Conservation (phyloP, 2,329 filamentous ascomycete species). For the Xylaria digitata region DNA sequence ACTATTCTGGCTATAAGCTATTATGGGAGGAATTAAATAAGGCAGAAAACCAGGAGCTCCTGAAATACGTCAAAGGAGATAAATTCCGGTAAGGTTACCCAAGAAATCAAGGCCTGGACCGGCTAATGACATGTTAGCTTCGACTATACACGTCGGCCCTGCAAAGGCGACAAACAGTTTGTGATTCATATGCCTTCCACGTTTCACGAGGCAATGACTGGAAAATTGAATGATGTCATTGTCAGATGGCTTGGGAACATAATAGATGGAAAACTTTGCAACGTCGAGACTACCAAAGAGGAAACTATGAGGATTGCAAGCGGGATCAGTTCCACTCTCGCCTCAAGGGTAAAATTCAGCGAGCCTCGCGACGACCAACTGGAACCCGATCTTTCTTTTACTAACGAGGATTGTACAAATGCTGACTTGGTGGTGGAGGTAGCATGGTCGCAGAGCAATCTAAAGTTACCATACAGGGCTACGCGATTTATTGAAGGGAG, state of each 20-base stretch:
- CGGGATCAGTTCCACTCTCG: slow-evolving; percentile 3
- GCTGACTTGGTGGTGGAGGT: slow-evolving; percentile 25
- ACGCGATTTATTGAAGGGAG: slow-evolving; percentile 15
- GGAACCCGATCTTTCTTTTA: slow-evolving; percentile 24
- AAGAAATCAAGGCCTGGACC: neutral
- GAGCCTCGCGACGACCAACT: slow-evolving; percentile 1
- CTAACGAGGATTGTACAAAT: neutral
- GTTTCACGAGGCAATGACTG: slow-evolving; percentile 10
- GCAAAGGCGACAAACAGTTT: slow-evolving; percentile 25
- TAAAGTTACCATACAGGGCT: slow-evolving; percentile 15
- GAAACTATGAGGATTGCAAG: slow-evolving; percentile 13
- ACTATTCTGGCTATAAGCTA: slow-evolving; percentile 17
- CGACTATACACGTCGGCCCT: slow-evolving; percentile 23
- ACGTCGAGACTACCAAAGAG: neutral
- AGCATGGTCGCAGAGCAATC: slow-evolving; percentile 19
- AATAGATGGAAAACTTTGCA: slow-evolving; percentile 5
- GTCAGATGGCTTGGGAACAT: slow-evolving; percentile 3
- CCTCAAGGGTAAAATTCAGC: neutral
- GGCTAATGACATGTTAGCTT: slow-evolving; percentile 18
- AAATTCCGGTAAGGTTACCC: slow-evolving; percentile 9
- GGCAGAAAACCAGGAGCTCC: slow-evolving; percentile 10
- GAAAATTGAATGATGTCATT: neutral
- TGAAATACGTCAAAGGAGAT: slow-evolving; percentile 2
- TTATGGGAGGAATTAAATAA: slow-evolving; percentile 21
- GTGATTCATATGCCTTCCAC: slow-evolving; percentile 23